Evolutionary conservation across 768 basidiomycete genomes (phyloP), one percentile per base, ranked within the genome.

Genomic region (Cytidiella melzeri): DNA sequence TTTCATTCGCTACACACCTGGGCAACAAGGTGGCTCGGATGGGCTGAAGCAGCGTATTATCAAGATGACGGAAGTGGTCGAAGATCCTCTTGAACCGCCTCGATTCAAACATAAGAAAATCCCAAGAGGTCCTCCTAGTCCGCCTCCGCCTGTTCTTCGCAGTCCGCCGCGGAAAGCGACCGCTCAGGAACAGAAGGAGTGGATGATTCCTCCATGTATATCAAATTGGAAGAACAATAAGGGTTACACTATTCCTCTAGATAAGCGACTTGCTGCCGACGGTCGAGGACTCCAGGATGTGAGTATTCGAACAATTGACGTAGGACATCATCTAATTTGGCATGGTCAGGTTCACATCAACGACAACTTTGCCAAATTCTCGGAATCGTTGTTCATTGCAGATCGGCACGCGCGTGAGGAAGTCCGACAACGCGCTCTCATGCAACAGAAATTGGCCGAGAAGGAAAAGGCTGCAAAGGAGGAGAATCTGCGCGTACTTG

Each of bases 191-290:
- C 95, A 97, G 71, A 99, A 98, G 70, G 96, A 98, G 61, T 98
- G 96, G 96, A 96, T 97, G 93, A 97, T 99, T 50, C 96, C 96
- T 15, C 96, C 96, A 15, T 98, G 95, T 66, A 97, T 99, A 52
- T 95, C 92, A 23, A 99, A 99, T 69, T 99, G 96, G 96, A 99
- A 99, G 74, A 99, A 99, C 74, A 97, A 98, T 82, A 99, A 98
- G 70, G 96, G 96, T 78, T 99, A 94, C 66, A 98, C 96, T 1
- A 97, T 98, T 61, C 95, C 96, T 30, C 76, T 98, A 27, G 96
- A 98, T 64, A 98, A 99, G 71, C 89, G 95, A 55, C 73, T 99
- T 46, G 96, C 96, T 34, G 95, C 96, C 3, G 96, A 98, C 66
- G 95, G 95, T n/a, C 80, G 95, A 57, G 96, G 96, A 51, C 75